Base-by-base conservation (phyloP, 169 alveolate species). In the Cyclospora cayetanensis region DNA sequence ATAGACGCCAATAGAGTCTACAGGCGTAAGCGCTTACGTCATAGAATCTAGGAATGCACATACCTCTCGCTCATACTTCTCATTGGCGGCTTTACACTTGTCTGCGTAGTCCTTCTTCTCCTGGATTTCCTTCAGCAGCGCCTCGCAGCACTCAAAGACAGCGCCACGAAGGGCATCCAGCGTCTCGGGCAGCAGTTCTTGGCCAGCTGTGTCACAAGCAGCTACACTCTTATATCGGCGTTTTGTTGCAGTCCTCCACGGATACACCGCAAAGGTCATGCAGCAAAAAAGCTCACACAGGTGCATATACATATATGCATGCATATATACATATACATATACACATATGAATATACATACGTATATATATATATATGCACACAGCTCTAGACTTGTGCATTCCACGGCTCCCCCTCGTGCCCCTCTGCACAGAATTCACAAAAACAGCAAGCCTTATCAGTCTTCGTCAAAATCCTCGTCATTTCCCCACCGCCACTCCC, bases 91-190 rank as follows among this genome's bases (percentile, higher is more conserved):
- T 18, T 82, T 70, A 22, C 93, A 76, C 29, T 83, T 87, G 87
- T 94, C 96, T 11, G 95, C 95, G 27, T 94, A 94, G 60, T 90
- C 94, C 83, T 77, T 83, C 31, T 90, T 29, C 39, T 93, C 95
- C 66, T 91, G 29, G n/a, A 70, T 20, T 50, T 94, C 95, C 74
- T 88, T 65, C 27, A 94, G 87, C 46, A 94, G 63, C 70, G 90
- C 91, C 52, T 94, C 96, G 70, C 96, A 84, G 96, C 83, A 82
- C 35, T 79, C 96, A 63, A 85, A 82, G 52, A 94, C 82, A 39
- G 53, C 92, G 15, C 31, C 27, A 29, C 91, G 89, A 37, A 94
- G 74, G 41, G 80, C 92, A 25, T 63, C 82, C 72, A 80, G 74
- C 25, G 52, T 88, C 34, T 79, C 95, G 27, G 87, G 43, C 70